Evolutionary conservation across 148 eudicot species (phyloP).

Genomic region (Selenicereus undatus): DNA sequence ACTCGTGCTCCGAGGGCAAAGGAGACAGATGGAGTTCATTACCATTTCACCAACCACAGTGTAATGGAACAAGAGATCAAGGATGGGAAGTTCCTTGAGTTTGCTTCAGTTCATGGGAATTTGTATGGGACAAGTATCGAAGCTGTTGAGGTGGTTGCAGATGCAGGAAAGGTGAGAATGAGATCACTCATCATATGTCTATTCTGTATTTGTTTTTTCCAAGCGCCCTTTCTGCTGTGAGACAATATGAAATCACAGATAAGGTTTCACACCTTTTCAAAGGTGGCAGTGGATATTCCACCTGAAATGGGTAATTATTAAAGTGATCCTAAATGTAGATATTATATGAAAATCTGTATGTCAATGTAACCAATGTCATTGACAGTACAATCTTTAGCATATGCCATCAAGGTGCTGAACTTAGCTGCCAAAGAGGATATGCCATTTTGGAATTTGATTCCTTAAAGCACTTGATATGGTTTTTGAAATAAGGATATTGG

Average conservation of each 20-base stretch:
- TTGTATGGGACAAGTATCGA: constrained; percentile 91
- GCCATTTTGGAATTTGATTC: constrained; percentile 4
- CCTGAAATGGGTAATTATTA: neutral
- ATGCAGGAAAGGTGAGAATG: constrained; percentile 74
- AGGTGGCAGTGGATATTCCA: neutral
- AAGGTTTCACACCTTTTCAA: neutral
- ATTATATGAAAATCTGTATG: neutral
- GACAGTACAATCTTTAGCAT: neutral
- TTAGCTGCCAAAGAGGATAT: neutral
- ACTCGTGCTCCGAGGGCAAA: constrained; percentile 82
- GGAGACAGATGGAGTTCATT: constrained; percentile 79
- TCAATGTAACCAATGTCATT: neutral
- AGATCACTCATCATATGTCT: neutral
- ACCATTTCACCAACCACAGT: constrained; percentile 69
- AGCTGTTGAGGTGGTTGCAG: constrained; percentile 87
- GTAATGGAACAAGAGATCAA: constrained; percentile 72
- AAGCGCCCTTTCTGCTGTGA: neutral
- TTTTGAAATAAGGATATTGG: constrained; percentile 29
- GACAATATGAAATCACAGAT: neutral
- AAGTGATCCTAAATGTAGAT: neutral
- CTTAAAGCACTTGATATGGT: neutral
- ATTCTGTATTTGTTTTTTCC: neutral
- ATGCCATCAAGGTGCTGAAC: neutral
- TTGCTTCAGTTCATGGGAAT: constrained; percentile 94
- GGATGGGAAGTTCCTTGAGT: constrained; percentile 89